Evolutionary conservation across 2,329 filamentous ascomycete species (phyloP).

Genomic region (Alternaria viburni): DNA sequence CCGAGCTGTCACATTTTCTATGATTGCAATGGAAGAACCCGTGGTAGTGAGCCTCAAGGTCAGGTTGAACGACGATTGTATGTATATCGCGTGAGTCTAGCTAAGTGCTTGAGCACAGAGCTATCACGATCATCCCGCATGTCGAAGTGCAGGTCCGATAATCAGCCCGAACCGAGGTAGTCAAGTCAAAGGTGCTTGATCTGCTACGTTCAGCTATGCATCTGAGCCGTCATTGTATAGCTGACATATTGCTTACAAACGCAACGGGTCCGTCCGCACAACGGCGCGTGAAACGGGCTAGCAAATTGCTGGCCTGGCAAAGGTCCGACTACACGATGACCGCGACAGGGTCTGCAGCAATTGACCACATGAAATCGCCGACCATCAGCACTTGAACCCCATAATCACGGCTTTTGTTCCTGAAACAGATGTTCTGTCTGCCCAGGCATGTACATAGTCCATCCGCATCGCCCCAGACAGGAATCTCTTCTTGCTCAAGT

Average conservation of each 20-base stretch:
- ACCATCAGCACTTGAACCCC: background rate
- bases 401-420: background rate
- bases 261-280: background rate
- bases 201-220: too few relatives aligned
- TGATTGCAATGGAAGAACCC: background rate
- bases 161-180: background rate
- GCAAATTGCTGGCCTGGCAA: background rate
- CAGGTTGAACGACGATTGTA: background rate
- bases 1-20: background rate
- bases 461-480: background rate
- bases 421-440: background rate
- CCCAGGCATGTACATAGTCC: background rate
- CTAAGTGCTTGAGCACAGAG: background rate
- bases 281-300: background rate
- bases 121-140: background rate
- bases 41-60: background rate
- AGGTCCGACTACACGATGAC: background rate
- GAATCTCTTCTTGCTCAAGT: background rate
- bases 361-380: background rate
- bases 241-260: background rate
- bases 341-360: background rate
- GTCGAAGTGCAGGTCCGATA: background rate
- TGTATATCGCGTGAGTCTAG: background rate
- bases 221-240: background rate
- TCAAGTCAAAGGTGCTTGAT: too few relatives aligned